Evolutionary conservation across 1,139 yeast species (phyloP).

Genomic region (Candida albicans): DNA sequence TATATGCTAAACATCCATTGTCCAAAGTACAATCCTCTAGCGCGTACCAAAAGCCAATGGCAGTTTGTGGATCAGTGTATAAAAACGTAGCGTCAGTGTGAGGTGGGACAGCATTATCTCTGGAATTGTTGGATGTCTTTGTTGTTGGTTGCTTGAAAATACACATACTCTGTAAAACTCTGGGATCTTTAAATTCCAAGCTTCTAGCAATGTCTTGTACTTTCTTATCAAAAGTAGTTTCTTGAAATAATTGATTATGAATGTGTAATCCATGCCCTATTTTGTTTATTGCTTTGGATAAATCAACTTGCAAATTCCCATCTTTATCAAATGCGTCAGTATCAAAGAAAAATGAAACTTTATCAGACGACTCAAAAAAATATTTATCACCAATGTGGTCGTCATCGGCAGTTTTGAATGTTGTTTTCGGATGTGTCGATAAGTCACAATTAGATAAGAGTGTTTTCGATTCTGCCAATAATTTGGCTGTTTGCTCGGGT

Average conservation of each 20-base stretch:
- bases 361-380: slow-evolving; percentile 68
- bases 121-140: slow-evolving; percentile 21
- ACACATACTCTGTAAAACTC: slow-evolving; percentile 77
- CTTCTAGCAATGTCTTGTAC: slow-evolving; percentile 53
- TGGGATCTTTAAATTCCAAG: slow-evolving; percentile 60
- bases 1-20: slow-evolving; percentile 71
- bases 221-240: slow-evolving; percentile 52
- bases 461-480: slow-evolving; percentile 44
- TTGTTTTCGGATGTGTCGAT: slow-evolving; percentile 65
- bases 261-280: slow-evolving; percentile 79
- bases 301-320: slow-evolving; percentile 53
- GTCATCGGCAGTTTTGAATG: slow-evolving; percentile 65
- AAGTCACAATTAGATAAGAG: slow-evolving; percentile 54
- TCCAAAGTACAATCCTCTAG: slow-evolving; percentile 66
- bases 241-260: slow-evolving; percentile 45
- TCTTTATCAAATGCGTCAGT: slow-evolving; percentile 61
- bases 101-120: slow-evolving; percentile 72
- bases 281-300: slow-evolving; percentile 65
- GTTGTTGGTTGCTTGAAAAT: slow-evolving; percentile 69
- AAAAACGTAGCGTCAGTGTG: slow-evolving; percentile 79
- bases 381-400: slow-evolving; percentile 74
- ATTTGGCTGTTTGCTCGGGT: slow-evolving; percentile 33
- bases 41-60: slow-evolving; percentile 84
- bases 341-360: slow-evolving; percentile 70
- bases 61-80: slow-evolving; percentile 69